Evolutionary conservation across 352 stramenopile species (phyloP), one percentile per base, ranked within the genome.

Genomic region (Achlya hypogyna): DNA sequence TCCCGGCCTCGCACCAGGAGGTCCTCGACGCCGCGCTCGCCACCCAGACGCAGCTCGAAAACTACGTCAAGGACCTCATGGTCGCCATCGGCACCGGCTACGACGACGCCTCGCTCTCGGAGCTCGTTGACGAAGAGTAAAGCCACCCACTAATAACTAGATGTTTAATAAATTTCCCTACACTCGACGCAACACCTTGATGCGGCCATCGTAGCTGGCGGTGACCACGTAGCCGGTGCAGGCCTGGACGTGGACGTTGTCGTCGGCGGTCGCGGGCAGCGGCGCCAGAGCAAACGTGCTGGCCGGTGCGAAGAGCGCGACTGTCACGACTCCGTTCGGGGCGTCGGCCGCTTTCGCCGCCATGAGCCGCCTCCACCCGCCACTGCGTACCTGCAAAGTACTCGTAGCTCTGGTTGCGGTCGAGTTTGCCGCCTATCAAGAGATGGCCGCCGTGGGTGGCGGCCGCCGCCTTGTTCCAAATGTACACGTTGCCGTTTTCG

Each of bases 1-100:
- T 67, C n/a, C 77, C 88, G 29, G 90, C 94, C 32, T 96, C 79
- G 49, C 94, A 98, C 76, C 78, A 91, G 42, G 94, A 98, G 80
- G 94, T 98, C 10, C 78, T 98, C 20, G 88, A 97, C 47, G 90
- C 93, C 2, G 93, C 82, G 9, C 70, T 87, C 54, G 72, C 81
- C 28, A 87, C 81, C n/a, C 79, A 93, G 56, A 64, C 73, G 22
- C 74, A 83, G 38, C 78, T 85, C 28, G 75, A 85, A 69, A 74
- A 63, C 20, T 83, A 75, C 60, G 77, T 85, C 27, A 71, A 72
- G 20, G 77, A 85, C 52, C 20, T 85, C 22, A 78, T 85, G 43
- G 63, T 70, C 28, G 73, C 76, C 23, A 84, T 87, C 34, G 76
- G 74, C 43, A 63, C 72, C 53, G 63, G 78, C 53, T 72, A 82